Conservation (phyloP, 2,329 filamentous ascomycete species). For the Epichloe hybrida region DNA sequence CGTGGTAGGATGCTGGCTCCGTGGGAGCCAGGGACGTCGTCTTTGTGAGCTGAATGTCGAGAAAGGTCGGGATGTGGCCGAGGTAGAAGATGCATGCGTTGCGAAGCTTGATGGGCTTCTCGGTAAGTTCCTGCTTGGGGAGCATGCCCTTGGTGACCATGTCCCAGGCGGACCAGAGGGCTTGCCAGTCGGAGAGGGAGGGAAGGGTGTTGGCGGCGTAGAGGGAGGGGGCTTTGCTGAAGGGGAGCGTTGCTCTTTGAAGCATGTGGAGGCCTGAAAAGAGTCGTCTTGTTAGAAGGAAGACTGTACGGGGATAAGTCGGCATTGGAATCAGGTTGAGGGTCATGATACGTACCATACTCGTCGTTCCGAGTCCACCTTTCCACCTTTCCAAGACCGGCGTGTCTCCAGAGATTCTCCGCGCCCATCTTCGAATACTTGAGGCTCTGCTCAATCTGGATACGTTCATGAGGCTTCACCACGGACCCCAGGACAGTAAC, state of each 20-base stretch:
- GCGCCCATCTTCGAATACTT: constrained; percentile 64
- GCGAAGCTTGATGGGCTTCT: constrained; percentile 85
- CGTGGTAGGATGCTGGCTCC: constrained; percentile 54
- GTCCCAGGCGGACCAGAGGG: constrained; percentile 81
- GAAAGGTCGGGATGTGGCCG: constrained; percentile 88
- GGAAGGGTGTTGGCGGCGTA: constrained; percentile 61
- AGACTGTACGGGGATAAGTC: not conserved
- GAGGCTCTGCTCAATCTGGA: constrained; percentile 80
- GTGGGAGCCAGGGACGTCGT: constrained; percentile 53
- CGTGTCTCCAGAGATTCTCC: constrained; percentile 54
- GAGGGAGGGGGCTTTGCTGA: constrained; percentile 49
- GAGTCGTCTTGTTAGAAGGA: not conserved
- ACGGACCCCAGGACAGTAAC: constrained; percentile 52
- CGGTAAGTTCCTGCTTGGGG: constrained; percentile 60
- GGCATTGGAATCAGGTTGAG: not conserved
- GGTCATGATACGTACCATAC: constrained; percentile 55
- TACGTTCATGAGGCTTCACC: constrained; percentile 58
- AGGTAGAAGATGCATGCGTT: constrained; percentile 93
- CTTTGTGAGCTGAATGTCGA: constrained; percentile 79
- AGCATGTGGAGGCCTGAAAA: constrained; percentile 65
- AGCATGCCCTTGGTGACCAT: constrained; percentile 75
- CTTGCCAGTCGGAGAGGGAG: constrained; percentile 58
- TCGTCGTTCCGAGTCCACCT: constrained; percentile 53
- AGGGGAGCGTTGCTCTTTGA: constrained; percentile 53
- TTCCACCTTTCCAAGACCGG: constrained; percentile 51